phyloP scores from a whole-genome alignment of 2,329 filamentous ascomycete genomes.

The Penicillium sp. region DNA sequence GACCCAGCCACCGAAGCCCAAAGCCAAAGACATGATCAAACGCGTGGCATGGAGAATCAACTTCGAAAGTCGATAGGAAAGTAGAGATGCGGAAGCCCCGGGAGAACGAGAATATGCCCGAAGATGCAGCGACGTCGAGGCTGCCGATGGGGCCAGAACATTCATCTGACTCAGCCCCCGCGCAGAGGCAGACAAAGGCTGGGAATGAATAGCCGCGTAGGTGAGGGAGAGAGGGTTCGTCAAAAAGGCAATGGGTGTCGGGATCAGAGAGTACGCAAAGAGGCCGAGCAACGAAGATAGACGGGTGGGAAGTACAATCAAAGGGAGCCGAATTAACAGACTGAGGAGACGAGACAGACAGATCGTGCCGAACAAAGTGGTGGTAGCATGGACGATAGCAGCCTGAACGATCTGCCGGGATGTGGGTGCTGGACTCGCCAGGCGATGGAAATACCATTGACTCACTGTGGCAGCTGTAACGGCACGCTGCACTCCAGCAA shows the following conservation, averaged over 20 bases:
- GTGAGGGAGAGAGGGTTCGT: constrained; percentile 91
- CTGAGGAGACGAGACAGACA: constrained; percentile 81
- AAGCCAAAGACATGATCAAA: constrained; percentile 82
- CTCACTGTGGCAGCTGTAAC: constrained; percentile 93
- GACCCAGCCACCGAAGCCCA: constrained; percentile 97
- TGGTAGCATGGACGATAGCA: constrained; percentile 75
- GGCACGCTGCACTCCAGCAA: constrained; percentile 83
- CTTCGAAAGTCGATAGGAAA: constrained; percentile 88
- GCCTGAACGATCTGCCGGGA: constrained; percentile 79
- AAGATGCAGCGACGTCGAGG: constrained; percentile 61
- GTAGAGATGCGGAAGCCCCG: constrained; percentile 54
- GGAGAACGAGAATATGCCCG: constrained; percentile 43
- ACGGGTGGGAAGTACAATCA: constrained; percentile 77
- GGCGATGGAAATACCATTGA: constrained; percentile 98
- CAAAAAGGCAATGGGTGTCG: constrained; percentile 77
- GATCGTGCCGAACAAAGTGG: constrained; percentile 87
- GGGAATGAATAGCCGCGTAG: constrained; percentile 89
- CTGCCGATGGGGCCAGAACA: constrained; percentile 68
- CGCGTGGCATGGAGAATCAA: constrained; percentile 86
- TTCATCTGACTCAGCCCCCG: constrained; percentile 77
- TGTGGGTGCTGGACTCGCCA: constrained; percentile 71
- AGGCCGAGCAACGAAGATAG: constrained; percentile 68
- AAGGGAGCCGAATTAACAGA: constrained; percentile 76
- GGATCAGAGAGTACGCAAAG: constrained; percentile 75
- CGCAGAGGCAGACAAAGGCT: constrained; percentile 73